Conservation (phyloP, 306 rosid genomes). For the Dryas octopetala region DNA sequence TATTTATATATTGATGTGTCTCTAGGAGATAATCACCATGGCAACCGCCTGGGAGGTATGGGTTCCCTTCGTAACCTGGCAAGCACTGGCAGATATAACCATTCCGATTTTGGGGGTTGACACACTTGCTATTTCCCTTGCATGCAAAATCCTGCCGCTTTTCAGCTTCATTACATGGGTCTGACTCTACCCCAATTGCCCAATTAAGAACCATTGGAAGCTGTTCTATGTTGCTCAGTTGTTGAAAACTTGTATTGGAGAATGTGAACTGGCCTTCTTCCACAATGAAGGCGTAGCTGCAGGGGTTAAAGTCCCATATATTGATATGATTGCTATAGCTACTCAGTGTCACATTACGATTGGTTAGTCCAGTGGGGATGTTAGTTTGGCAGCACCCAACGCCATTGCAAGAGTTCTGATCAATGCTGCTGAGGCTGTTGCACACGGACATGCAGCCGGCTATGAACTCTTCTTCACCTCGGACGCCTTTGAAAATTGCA, state of each 20-base stretch:
- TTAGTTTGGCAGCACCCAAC: too few relatives aligned
- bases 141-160: background rate
- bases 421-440: too few relatives aligned
- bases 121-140: background rate
- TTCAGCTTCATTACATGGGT: background rate
- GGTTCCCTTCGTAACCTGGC: slow-evolving; percentile 18
- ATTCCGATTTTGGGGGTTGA: background rate
- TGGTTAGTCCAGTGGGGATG: too few relatives aligned
- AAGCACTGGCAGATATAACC: slow-evolving; percentile 14
- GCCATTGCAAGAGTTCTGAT: too few relatives aligned
- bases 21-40: slow-evolving; percentile 1
- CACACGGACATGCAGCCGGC: too few relatives aligned
- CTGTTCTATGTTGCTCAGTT: too few relatives aligned
- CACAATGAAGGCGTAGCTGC: slow-evolving; percentile 8
- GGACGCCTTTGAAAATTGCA: too few relatives aligned
- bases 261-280: background rate
- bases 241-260: background rate
- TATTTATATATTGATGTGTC: too few relatives aligned
- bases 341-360: too few relatives aligned
- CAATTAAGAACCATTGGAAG: slow-evolving; percentile 18
- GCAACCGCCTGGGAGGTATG: slow-evolving; percentile 25
- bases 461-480: too few relatives aligned
- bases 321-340: too few relatives aligned
- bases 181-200: background rate
- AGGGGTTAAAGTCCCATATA: background rate